Evolutionary conservation across 257 asterid species (phyloP), one percentile per base, ranked within the genome.

Genomic region (Petunia secreta): DNA sequence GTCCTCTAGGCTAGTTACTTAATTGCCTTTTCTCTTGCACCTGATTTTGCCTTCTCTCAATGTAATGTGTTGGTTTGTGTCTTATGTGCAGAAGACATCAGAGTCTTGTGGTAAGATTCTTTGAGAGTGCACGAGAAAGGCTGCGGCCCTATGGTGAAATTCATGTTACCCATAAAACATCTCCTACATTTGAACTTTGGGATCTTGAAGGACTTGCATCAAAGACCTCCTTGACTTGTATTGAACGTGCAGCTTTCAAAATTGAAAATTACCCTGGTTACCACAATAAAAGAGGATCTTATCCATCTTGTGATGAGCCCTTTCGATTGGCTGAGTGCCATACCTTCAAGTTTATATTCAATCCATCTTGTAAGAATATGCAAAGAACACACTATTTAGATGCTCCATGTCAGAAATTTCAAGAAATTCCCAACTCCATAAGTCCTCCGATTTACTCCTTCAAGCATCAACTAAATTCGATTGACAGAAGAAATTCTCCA

Each of bases 141-240:
- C 84, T 91, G 77, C 59, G 59, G 54, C 54, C 53, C 10, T 53
- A 82, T 53, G 94, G 94, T 4, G 89, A 90, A 86, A 84, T 91
- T 80, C 96, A 91, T 39, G 59, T 91, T 9, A 84, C 55, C 58
- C 94, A 91, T 89, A 91, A 91, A 82, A 85, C 66, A 8, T 84
- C 79, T 0, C 10, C 44, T 9, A 94, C 96, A 59, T 91, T 75
- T 40, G 38, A 40, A 80, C 41, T 1, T 36, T 91, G 96, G 96
- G 55, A 85, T 48, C 82, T 90, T n/a, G 86, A 15, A 63, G 88
- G 86, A 66, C 86, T 90, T 59, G 94, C 90, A 44, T 15, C 0
- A 1, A 9, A 50, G 3, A 85, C 85, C 59, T 83, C 85, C 37
- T 78, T 91, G 79, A 6, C 1, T 1, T 44, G 79, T 60, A 11